Evolutionary conservation across 495 filamentous ascomycete species (phyloP).

Genomic region (Hypoxylon intermedium): DNA sequence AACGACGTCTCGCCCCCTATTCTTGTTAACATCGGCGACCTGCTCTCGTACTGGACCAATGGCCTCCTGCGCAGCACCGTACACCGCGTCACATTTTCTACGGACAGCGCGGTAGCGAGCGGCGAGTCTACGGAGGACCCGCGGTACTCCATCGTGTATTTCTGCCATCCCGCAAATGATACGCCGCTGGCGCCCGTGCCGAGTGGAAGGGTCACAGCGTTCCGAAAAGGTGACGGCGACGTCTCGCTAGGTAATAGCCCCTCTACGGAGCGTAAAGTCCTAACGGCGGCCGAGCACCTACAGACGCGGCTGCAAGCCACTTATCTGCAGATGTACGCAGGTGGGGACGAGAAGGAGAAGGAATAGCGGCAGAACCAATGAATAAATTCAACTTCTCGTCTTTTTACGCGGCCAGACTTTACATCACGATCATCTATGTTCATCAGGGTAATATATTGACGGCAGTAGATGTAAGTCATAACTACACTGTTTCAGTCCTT

Average conservation of each 20-base stretch:
- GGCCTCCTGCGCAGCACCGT: conserved; percentile 84
- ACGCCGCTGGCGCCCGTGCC: conserved; percentile 78
- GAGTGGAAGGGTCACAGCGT: conserved; percentile 59
- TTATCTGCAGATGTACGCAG: conserved; percentile 61
- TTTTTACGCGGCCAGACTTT: too few species aligned
- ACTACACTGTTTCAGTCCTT: too few species aligned
- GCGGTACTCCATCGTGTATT: conserved; percentile 88
- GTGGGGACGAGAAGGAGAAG: conserved; percentile 37
- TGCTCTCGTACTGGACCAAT: conserved; percentile 90
- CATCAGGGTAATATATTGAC: too few species aligned
- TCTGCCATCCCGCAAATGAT: conserved; percentile 82
- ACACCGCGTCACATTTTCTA: conserved; percentile 84
- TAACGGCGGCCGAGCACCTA: conserved; percentile 89
- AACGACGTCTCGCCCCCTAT: conserved; percentile 72
- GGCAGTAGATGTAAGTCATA: too few species aligned
- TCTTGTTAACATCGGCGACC: conserved; percentile 89
- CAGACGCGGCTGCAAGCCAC: conserved; percentile 75
- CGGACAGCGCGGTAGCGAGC: conserved; percentile 27
- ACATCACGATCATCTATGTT: too few species aligned
- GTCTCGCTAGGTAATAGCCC: conserved; percentile 50
- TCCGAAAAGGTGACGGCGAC: conserved; percentile 41
- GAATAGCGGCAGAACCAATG: conserved; percentile 5
- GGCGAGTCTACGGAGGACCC: conserved; percentile 60
- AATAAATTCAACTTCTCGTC: too few species aligned
- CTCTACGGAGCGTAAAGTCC: conserved; percentile 58